A percentile compares a stretch with the other conserved stretches of the same genome.
These are phyloP conservation scores for Ogataea allantospora DNA, from an alignment of 805 yeast genomes.

Conservation along the genomic window DNA sequence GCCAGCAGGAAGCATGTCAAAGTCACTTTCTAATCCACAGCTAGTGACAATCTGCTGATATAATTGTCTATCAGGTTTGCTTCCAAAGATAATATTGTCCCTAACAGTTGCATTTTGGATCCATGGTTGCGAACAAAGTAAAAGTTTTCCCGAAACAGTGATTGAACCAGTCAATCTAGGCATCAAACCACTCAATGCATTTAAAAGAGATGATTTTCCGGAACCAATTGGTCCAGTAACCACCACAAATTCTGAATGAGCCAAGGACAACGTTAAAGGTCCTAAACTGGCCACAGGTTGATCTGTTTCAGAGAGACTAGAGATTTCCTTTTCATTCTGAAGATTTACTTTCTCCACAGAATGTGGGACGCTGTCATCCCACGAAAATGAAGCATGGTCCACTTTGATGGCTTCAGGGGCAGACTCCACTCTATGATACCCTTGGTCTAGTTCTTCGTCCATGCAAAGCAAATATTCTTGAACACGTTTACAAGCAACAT, in stretches of 20 bases:
- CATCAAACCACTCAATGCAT: constrained; percentile 72
- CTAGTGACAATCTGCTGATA: constrained; percentile 56
- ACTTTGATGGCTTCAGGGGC: constrained; percentile 45
- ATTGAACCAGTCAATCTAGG: constrained; percentile 50
- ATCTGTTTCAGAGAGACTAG: background rate
- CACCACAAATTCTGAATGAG: constrained; percentile 55
- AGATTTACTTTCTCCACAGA: background rate
- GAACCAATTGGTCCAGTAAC: constrained; percentile 67
- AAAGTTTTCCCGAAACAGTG: constrained; percentile 49
- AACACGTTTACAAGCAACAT: constrained; percentile 56
- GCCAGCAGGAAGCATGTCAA: constrained; percentile 68
- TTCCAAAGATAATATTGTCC: constrained; percentile 72
- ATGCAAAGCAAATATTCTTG: constrained; percentile 49
- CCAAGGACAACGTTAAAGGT: constrained; percentile 2
- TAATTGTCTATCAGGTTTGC: constrained; percentile 40
- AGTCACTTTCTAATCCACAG: constrained; percentile 67
- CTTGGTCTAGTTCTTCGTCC: constrained; percentile 33
- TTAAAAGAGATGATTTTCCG: constrained; percentile 72
- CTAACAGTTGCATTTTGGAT: constrained; percentile 76
- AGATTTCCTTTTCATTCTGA: background rate
- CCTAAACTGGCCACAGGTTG: constrained; percentile 3
- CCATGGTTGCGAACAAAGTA: constrained; percentile 64
- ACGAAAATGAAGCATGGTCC: constrained; percentile 55
- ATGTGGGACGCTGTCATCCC: constrained; percentile 44
- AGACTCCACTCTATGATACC: constrained; percentile 20